These are phyloP conservation scores for Pichia sporocuriosa DNA, from an alignment of 805 yeast species.

Conservation along the genomic window DNA sequence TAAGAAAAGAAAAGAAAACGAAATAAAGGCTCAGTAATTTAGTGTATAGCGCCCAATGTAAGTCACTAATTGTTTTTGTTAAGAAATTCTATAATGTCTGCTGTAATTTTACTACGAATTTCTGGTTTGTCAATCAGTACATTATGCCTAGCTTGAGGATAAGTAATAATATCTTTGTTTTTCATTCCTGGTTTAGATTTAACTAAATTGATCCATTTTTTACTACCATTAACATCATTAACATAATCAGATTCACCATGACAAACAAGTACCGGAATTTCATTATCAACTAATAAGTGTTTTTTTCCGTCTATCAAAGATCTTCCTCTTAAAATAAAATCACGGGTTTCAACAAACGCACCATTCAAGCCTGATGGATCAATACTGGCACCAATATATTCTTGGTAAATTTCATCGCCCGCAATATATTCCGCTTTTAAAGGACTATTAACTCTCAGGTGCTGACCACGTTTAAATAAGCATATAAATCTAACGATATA, in stretches of 20 bases:
- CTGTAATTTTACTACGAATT: conserved; percentile 28
- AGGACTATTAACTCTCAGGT: conserved; percentile 41
- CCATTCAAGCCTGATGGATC: conserved; percentile 41
- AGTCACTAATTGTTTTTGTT: conserved; percentile 14
- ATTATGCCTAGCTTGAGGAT: conserved; percentile 36
- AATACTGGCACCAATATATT: conserved; percentile 39
- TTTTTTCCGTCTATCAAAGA: conserved; percentile 35
- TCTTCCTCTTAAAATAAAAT: conserved; percentile 59
- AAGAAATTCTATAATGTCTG: conserved; percentile 37
- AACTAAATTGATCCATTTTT: conserved; percentile 36
- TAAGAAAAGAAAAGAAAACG: not conserved
- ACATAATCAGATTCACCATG: conserved; percentile 63
- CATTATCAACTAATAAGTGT: conserved; percentile 31
- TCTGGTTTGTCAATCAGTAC: conserved; percentile 41
- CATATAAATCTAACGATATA: conserved; percentile 36
- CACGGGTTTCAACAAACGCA: conserved; percentile 49
- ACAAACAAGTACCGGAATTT: conserved; percentile 45
- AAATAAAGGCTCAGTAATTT: no score
- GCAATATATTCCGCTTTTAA: conserved; percentile 51
- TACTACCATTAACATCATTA: conserved; percentile 46
- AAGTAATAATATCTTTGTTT: conserved; percentile 22
- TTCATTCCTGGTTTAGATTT: no score
- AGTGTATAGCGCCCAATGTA: no score
- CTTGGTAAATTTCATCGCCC: conserved; percentile 38
- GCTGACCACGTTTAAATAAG: conserved; percentile 40